Evolutionary conservation across 108 stramenopile genomes (phyloP), one percentile per base, ranked within the genome.

Genomic region (Aurantiochytrium sp.): DNA sequence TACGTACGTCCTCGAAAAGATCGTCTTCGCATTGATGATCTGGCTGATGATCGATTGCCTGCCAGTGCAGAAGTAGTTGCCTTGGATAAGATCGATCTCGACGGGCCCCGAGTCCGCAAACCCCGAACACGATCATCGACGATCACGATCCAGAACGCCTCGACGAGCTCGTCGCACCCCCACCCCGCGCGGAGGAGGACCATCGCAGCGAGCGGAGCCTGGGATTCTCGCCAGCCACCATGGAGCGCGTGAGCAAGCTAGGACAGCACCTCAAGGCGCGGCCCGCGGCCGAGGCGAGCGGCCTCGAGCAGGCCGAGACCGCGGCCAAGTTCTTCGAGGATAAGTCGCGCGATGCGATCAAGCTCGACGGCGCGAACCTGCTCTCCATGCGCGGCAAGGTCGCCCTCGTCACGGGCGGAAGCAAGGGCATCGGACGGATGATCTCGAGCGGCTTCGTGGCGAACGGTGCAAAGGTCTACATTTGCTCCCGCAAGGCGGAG

Each of bases 381-480:
- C 94, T 95, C 90, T 86, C 86, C 69, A 92, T 95, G 4, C 89
- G 91, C 8, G 93, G 93, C 68, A 93, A 95, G 69, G 96, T 95
- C 91, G 96, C 96, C 12, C 88, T 97, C 31, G 91, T 97, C 37
- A 97, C 96, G 37, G 97, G 97, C 10, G 96, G 96, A 55, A 93
- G 93, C 24, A 91, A 96, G 1, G 97, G 97, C 10, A 95, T 97
- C 87, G 97, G 97, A 12, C 69, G 91, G 48, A 96, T 96, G 96
- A 95, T 97, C 69, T 96, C 96, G 52, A 91, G 92, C 54, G 94
- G 94, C 4, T 95, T 95, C 91, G 92, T 89, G 19, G 48, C 68
- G 4, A 93, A 92, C 24, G 97, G 97, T 39, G 96, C 96, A 86
- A 96, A 96, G 85, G 96, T 97, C 19, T 85, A 95, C 24, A 69